Base-by-base conservation (phyloP, 129 eudicot species). In the Glebionis coronaria region DNA sequence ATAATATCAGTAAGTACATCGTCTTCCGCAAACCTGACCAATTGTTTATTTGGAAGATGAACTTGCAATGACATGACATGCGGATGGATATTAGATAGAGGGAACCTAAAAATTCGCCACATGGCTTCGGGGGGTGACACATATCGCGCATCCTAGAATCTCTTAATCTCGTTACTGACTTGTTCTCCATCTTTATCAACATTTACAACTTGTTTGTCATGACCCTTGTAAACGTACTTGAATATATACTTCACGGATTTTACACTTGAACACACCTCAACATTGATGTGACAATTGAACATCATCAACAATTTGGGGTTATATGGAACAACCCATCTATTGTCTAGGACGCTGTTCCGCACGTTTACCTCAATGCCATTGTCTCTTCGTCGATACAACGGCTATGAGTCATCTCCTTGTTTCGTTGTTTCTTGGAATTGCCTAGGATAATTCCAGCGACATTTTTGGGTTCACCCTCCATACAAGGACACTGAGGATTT, bases 311-410 rank as follows among this genome's bases (percentile, higher is more conserved):
- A 20, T 3, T 18, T 52, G 0, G 76, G 82, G 19, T 67, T 68
- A 28, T 76, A 81, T 1, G 82, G 82, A 1, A 76, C 62, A 0
- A 81, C 79, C 72, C 69, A 76, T 15, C 62, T 40, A 27, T 80
- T 75, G 20, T 80, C 66, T 0, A 75, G 31, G 1, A 0, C 0
- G 0, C 2, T 20, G 6, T 27, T 18, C 9, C 73, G 31, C 1
- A 71, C 60, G 0, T 3, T 0, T 0, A 44, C 66, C 0, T 2
- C 5, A 3, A 12, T 42, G 2, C 58, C 70, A 44, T 75, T 19
- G 21, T 76, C 54, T 9, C 76, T 50, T 1, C 69, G 9, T 18
- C 72, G 3, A 27, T 81, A 81, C 3, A n/a, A 57, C 3, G 78
- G 81, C 19, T 70, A 80, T 1, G 56, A 63, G 15, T 44, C 23